Evolutionary conservation across 2,329 filamentous ascomycete genomes (phyloP).

Genomic region (Trematosphaeria pertusa): DNA sequence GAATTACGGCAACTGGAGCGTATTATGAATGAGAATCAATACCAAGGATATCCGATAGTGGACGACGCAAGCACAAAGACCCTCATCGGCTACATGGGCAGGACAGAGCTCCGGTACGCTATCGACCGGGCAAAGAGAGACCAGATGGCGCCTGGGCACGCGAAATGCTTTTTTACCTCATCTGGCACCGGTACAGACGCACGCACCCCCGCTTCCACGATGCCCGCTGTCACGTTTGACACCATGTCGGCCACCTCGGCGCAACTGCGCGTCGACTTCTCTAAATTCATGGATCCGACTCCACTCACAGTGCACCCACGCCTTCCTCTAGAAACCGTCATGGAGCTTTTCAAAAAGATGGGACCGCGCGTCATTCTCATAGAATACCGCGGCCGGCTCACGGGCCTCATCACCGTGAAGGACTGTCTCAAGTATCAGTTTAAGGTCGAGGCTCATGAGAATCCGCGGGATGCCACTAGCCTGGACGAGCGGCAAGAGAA

Average conservation of each 20-base stretch:
- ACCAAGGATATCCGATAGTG: slow-evolving; percentile 92
- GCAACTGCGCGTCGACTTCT: slow-evolving; percentile 74
- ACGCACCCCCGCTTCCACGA: slow-evolving; percentile 37
- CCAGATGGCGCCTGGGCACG: slow-evolving; percentile 67
- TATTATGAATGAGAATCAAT: slow-evolving; percentile 78
- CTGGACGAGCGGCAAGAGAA: slow-evolving; percentile 41
- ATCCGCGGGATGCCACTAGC: slow-evolving; percentile 51
- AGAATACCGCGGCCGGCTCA: slow-evolving; percentile 84
- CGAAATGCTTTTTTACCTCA: slow-evolving; percentile 76
- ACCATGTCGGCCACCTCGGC: slow-evolving; percentile 64
- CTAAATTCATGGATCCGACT: slow-evolving; percentile 85
- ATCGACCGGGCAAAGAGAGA: slow-evolving; percentile 79
- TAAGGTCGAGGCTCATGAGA: slow-evolving; percentile 87
- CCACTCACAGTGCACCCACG: slow-evolving; percentile 91
- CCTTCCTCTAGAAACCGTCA: slow-evolving; percentile 91
- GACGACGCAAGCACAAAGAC: slow-evolving; percentile 74
- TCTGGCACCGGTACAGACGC: slow-evolving; percentile 15
- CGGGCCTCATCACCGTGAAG: slow-evolving; percentile 91
- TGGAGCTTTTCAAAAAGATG: slow-evolving; percentile 99
- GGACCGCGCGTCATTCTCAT: slow-evolving; percentile 92
- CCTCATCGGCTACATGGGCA: slow-evolving; percentile 89
- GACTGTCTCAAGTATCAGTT: slow-evolving; percentile 98
- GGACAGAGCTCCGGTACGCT: slow-evolving; percentile 89
- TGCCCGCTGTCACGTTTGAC: slow-evolving; percentile 62
- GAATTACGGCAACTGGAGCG: slow-evolving; percentile 78